These are phyloP conservation scores for Mycena chlorophos DNA, from an alignment of 768 basidiomycete genomes.

Conservation along the genomic window DNA sequence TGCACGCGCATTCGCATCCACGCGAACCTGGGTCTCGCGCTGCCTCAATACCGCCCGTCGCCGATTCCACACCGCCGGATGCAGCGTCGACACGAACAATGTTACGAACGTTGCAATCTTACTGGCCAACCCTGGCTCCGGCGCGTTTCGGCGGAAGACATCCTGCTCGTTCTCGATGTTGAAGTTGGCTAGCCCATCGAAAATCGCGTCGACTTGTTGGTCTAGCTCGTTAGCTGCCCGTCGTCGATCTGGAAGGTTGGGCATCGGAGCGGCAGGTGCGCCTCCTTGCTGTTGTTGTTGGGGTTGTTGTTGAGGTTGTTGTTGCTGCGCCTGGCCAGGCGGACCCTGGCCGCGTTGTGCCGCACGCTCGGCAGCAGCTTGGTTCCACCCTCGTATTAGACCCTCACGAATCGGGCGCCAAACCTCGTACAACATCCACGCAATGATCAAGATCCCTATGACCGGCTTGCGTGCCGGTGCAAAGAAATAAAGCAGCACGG, in stretches of 20 bases:
- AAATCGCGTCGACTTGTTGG: conserved; percentile 33
- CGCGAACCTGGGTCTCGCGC: conserved; percentile 66
- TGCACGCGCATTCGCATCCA: conserved; percentile 55
- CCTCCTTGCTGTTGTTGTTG: conserved; percentile 29
- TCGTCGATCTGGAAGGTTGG: neutral
- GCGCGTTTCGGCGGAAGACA: conserved; percentile 38
- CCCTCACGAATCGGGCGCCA: conserved; percentile 66
- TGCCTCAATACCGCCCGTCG: conserved; percentile 56
- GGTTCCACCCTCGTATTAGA: conserved; percentile 36
- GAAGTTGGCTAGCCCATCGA: conserved; percentile 57
- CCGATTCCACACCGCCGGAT: conserved; percentile 76
- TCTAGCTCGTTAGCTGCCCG: conserved; percentile 20
- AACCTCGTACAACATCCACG: conserved; percentile 75
- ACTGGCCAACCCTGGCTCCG: conserved; percentile 51
- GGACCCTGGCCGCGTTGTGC: conserved; percentile 22
- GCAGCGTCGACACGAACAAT: conserved; percentile 60
- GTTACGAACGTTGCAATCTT: conserved; percentile 54
- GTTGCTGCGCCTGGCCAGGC: conserved; percentile 25
- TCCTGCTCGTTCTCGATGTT: conserved; percentile 60
- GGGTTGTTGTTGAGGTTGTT: conserved; percentile 16
- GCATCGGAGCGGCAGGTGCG: conserved; percentile 15
- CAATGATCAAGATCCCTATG: conserved; percentile 62
- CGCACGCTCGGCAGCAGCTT: conserved; percentile 32
- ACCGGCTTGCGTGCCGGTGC: conserved; percentile 73
- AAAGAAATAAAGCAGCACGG: conserved; percentile 74